Evolutionary conservation across 2,329 filamentous ascomycete genomes (phyloP), one percentile per base, ranked within the genome.

Genomic region (Aspergillus intermedius): DNA sequence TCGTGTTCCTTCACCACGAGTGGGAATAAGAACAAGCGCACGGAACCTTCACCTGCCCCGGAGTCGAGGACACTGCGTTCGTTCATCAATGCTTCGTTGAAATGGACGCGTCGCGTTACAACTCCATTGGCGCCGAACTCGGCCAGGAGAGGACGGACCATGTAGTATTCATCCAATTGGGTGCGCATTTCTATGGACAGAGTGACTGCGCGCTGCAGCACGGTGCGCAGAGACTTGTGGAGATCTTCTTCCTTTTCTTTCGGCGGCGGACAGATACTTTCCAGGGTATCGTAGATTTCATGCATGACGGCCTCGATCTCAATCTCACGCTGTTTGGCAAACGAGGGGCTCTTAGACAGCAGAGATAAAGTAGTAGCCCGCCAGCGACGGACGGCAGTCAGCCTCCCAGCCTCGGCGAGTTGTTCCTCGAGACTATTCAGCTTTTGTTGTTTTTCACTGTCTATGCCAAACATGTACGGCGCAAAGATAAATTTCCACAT

Each of bases 401-500:
- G 77, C 23, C 91, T 89, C 44, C 91, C 93, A 59, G 95, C 87
- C 65, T 98, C 93, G 17, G 81, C 80, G 25, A 98, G 79, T 35
- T 87, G 84, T 75, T 95, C 96, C 73, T 98, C 94, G 7, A 98
- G 80, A 30, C 87, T 84, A 74, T 98, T 97, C 67, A 98, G 84
- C 71, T 97, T 97, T 70, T 97, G 91, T 60, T 93, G 83, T 71
- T 98, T 93, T 70, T 97, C 93, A 60, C 91, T 82, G 67, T 98
- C 93, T 89, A 98, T 95, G 60, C 93, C 93, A 67, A 98, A 98
- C 22, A 98, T 83, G 68, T 98, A 98, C 55, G 93, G 84, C 7
- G 91, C 96, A 66, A 98, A 98, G 65, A 98, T 85, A 64, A 94
- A 96, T 70, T 98, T 93, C 91, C 91, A 98, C 45, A 98, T 84